Conservation (phyloP, 2,329 filamentous ascomycete species). For the Samsoniella hepiali region DNA sequence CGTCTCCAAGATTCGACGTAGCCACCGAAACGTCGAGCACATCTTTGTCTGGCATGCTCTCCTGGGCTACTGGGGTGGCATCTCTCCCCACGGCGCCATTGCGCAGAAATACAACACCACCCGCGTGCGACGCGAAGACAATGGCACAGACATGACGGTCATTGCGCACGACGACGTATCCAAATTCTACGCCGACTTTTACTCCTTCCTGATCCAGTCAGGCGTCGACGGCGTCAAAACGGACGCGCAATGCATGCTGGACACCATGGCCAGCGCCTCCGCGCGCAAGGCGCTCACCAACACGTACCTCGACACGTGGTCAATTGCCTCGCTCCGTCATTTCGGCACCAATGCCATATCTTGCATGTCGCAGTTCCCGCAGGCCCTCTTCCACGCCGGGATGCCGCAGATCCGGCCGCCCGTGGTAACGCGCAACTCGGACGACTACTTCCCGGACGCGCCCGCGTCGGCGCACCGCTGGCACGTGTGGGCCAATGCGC, state of each 20-base stretch:
- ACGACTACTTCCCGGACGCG: constrained; percentile 86
- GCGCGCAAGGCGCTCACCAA: constrained; percentile 69
- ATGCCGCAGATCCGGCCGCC: constrained; percentile 71
- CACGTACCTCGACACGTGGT: constrained; percentile 84
- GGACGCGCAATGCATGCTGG: constrained; percentile 87
- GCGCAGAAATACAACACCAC: constrained; percentile 76
- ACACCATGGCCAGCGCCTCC: constrained; percentile 66
- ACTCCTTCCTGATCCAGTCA: constrained; percentile 68
- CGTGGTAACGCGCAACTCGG: constrained; percentile 79
- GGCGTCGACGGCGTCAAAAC: constrained; percentile 90
- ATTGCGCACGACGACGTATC: constrained; percentile 71
- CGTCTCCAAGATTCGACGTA: constrained; percentile 64
- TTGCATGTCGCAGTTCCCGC: constrained; percentile 91
- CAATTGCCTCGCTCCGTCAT: constrained; percentile 69
- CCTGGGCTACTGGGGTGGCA: constrained; percentile 85
- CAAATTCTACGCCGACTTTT: constrained; percentile 87
- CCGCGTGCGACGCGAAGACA: constrained; percentile 48
- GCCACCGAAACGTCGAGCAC: constrained; percentile 71
- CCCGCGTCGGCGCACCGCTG: constrained; percentile 74
- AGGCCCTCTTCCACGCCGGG: constrained; percentile 81
- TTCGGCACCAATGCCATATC: constrained; percentile 78
- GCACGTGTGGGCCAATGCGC: constrained; percentile 93
- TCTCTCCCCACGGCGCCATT: constrained; percentile 71
- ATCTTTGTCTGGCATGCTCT: constrained; percentile 95
- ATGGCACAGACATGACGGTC: constrained; percentile 59